These are phyloP conservation scores for Chlamydomonas eustigma DNA, from an alignment of 139 green algal genomes.

Conservation along the genomic window DNA sequence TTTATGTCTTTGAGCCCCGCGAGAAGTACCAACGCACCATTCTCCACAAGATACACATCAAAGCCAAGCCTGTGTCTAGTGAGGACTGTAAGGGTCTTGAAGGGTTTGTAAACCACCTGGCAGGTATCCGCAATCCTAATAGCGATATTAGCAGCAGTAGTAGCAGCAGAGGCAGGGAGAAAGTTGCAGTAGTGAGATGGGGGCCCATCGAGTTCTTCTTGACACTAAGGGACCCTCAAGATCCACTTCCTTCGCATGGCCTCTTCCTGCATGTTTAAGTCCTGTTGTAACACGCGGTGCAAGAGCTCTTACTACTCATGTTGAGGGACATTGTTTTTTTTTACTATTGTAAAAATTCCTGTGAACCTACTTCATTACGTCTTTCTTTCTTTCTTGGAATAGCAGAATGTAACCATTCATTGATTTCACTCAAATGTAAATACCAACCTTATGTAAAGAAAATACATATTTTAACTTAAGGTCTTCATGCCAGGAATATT, in stretches of 20 bases:
- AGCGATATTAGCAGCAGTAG: not conserved
- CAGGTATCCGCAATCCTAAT: no score
- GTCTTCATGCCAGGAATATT: no score
- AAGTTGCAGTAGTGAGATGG: not conserved
- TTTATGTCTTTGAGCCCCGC: not conserved
- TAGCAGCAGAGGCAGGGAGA: not conserved
- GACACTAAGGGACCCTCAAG: not conserved
- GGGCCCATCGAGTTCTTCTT: not conserved
- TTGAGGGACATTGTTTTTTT: no score
- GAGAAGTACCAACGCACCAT: not conserved
- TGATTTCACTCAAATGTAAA: no score
- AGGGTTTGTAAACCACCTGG: not conserved
- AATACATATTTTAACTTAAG: no score
- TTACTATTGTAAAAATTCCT: no score
- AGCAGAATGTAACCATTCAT: no score
- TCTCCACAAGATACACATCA: not conserved
- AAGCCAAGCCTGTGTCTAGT: not conserved
- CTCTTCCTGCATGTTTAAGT: not conserved
- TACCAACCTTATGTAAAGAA: no score
- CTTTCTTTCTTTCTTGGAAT: no score
- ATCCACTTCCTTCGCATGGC: not conserved
- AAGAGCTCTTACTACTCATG: no score
- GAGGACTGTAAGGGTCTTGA: not conserved
- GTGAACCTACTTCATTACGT: no score
- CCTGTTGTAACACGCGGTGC: no score